Percentiles rank a stretch among this genome's conserved stretches.
phyloP scores from a whole-genome alignment of 1,139 yeast species.

The Kazachstania sp. region DNA sequence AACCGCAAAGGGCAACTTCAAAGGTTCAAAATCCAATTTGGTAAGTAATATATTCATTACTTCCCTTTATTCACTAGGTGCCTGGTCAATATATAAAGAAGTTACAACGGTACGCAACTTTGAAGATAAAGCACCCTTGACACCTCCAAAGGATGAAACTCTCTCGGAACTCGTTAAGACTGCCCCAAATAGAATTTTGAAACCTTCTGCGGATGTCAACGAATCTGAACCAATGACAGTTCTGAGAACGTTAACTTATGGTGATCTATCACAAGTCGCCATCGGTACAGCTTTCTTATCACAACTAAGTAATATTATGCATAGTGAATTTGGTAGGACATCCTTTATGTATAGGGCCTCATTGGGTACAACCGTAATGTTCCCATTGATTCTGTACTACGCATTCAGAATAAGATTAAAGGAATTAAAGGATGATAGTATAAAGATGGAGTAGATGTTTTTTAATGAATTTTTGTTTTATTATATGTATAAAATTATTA shows the following conservation, averaged over 20 bases:
- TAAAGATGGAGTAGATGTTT: not conserved
- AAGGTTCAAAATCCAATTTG: not conserved
- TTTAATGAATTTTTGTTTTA: not conserved
- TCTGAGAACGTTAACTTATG: conserved; percentile 1
- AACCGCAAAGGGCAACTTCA: not conserved
- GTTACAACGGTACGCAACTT: not conserved
- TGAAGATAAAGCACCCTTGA: not conserved
- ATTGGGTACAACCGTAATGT: not conserved
- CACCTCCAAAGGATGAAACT: not conserved
- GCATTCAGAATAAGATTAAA: conserved; percentile 2
- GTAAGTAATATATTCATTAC: conserved; percentile 1
- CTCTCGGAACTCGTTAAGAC: not conserved
- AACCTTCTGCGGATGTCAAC: not conserved
- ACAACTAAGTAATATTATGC: conserved; percentile 4
- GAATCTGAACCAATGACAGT: conserved; percentile 1
- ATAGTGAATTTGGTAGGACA: conserved; percentile 2
- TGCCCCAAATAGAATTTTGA: conserved; percentile 4
- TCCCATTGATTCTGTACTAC: conserved; percentile 2
- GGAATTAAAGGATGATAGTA: not conserved
- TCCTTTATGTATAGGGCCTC: conserved; percentile 3
- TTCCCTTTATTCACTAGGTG: conserved; percentile 4
- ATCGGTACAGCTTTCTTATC: conserved; percentile 4
- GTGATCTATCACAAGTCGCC: conserved; percentile 5
- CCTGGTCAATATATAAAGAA: conserved; percentile 4
- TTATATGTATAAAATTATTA: not conserved